Evolutionary conservation across 2,329 filamentous ascomycete species (phyloP).

Genomic region (Stagonosporopsis vannaccii): DNA sequence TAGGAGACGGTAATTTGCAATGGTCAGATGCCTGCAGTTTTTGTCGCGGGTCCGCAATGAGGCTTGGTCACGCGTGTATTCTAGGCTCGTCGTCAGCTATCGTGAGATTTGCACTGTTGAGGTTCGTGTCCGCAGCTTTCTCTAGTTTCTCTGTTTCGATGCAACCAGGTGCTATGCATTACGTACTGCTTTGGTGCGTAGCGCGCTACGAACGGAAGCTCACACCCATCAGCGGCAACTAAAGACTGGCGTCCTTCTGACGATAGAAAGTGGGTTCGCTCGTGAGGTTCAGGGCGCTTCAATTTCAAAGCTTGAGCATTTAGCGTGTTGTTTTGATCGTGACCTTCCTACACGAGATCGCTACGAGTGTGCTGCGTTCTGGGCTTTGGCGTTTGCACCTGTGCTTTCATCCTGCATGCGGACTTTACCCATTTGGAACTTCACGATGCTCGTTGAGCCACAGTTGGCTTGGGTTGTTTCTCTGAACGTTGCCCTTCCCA

Average conservation of each 20-base stretch:
- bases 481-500: too few species aligned
- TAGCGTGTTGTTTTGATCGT: conserved; percentile 14
- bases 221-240: conserved; percentile 25
- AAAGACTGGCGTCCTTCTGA: conserved; percentile 10
- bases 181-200: conserved; percentile 29
- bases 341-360: conserved; percentile 21
- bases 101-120: conserved; percentile 27
- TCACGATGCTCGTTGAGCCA: conserved; percentile 10
- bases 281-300: conserved; percentile 2
- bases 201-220: conserved; percentile 24
- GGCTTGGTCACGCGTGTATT: conserved; percentile 13
- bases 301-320: conserved; percentile 1
- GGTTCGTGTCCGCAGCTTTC: conserved; percentile 13
- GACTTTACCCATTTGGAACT: background rate
- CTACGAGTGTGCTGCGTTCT: conserved; percentile 23
- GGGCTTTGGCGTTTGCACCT: conserved; percentile 8
- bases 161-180: conserved; percentile 25
- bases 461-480: too few species aligned
- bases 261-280: conserved; percentile 7
- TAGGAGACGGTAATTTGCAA: background rate
- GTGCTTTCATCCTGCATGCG: background rate
- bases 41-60: background rate
- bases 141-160: conserved; percentile 26
- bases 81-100: conserved; percentile 22
- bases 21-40: background rate